A percentile compares a stretch with the other conserved stretches of the same genome.
phyloP scores from a whole-genome alignment of 805 yeast species.

The Spathaspora boniae region DNA sequence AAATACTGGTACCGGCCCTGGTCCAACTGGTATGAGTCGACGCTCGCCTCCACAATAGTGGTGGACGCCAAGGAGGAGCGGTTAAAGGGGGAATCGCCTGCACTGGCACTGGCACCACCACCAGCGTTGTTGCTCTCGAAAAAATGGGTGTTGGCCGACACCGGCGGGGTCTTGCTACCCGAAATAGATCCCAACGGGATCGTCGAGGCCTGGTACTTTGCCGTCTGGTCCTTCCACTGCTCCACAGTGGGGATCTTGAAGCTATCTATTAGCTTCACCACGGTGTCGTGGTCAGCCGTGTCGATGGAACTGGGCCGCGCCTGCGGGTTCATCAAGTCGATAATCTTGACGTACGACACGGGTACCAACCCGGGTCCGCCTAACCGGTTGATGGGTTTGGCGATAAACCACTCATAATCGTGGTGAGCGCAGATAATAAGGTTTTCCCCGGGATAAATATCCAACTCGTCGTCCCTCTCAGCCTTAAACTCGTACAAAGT shows the following conservation, averaged over 20 bases:
- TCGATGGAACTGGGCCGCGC: conserved; percentile 40
- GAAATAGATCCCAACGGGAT: conserved; percentile 61
- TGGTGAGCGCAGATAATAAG: conserved; percentile 94
- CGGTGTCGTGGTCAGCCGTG: conserved; percentile 45
- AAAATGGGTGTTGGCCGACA: conserved; percentile 35
- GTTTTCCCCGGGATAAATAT: conserved; percentile 81
- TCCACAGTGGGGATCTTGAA: conserved; percentile 88
- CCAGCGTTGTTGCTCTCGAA: too few relatives aligned
- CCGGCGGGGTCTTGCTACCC: conserved; percentile 24
- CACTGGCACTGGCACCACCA: conserved; percentile 10
- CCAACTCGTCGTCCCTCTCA: conserved; percentile 78
- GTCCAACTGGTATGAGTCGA: conserved; percentile 75
- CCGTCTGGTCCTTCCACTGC: conserved; percentile 90
- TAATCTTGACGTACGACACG: conserved; percentile 79
- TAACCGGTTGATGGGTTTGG: conserved; percentile 88
- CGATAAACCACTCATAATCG: conserved; percentile 95
- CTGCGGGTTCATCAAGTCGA: conserved; percentile 57
- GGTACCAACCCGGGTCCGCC: conserved; percentile 99
- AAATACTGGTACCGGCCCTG: conserved; percentile 89
- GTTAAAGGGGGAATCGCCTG: conserved; percentile 14
- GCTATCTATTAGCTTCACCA: conserved; percentile 48
- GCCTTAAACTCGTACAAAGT: conserved; percentile 86
- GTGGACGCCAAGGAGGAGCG: conserved; percentile 30
- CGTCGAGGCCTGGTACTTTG: conserved; percentile 87
- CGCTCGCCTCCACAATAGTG: conserved; percentile 59